Evolutionary conservation across 352 stramenopile species (phyloP).

Genomic region (Phytophthora kernoviae): DNA sequence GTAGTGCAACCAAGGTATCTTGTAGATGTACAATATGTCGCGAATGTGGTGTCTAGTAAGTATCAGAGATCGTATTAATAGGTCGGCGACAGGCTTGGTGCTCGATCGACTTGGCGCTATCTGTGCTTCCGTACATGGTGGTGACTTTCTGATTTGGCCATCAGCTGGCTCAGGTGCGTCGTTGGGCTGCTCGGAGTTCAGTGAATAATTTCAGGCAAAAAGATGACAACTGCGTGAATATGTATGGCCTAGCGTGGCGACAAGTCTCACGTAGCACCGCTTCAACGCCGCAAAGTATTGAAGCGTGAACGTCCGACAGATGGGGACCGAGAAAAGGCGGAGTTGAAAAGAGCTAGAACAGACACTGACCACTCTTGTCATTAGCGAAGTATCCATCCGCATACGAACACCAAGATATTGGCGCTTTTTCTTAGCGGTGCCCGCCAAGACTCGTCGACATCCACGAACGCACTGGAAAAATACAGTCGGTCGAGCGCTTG

Average conservation of each 20-base stretch:
- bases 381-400: constrained; percentile 20
- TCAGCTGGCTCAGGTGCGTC: no score
- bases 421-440: constrained; percentile 25
- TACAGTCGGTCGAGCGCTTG: constrained; percentile 1
- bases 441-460: constrained; percentile 5
- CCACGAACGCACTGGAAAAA: constrained; percentile 13
- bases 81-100: not conserved
- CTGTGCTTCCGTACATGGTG: not conserved
- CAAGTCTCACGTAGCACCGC: constrained; percentile 7
- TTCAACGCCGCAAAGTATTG: constrained; percentile 13
- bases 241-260: no score
- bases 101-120: not conserved
- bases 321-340: constrained; percentile 18
- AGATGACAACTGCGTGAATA: constrained; percentile 9
- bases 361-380: constrained; percentile 22
- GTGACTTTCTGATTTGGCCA: not conserved
- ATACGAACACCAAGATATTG: constrained; percentile 18
- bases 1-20: not conserved
- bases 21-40: not conserved
- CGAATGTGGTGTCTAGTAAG: not conserved
- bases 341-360: constrained; percentile 17
- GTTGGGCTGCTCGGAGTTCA: no score
- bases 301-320: constrained; percentile 6
- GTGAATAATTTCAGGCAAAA: constrained; percentile 6
- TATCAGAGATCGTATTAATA: not conserved